Base-by-base conservation (phyloP, 148 eudicot genomes). In the Dysphania ambrosioides region DNA sequence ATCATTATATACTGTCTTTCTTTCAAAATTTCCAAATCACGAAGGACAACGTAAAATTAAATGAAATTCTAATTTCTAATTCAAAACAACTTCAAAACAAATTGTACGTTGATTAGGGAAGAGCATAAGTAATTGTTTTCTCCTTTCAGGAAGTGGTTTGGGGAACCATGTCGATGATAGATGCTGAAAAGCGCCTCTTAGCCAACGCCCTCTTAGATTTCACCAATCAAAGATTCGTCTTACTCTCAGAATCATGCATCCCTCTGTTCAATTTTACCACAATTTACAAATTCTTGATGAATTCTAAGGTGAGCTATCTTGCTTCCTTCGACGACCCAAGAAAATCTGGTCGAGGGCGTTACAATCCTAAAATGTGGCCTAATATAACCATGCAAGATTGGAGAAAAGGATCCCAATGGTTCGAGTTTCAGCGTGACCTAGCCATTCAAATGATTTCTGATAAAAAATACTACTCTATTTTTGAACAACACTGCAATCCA, bases 341-440 rank as follows among this genome's bases (percentile, higher is more conserved):
- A 30, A 77, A 71, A 21, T 4, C 34, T 0, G 92, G 86, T 0
- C 87, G 92, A 0, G 97, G 92, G 10, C 85, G 95, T 7, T 92
- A 90, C 79, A 88, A 88, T 65, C 75, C 66, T 0, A 73, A 62
- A 51, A 92, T 92, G 97, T 59, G 21, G 49, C 94, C 97, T 0
- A 47, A 38, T 8, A 64, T 90, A 71, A 82, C 84, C 61, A 23
- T 88, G 30, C 26, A 78, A 24, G 78, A 87, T 18, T 90, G 95
- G 92, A 78, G 97, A 42, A 90, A 90, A 78, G 95, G 92, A 41
- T 82, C 93, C 4, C 97, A 91, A 60, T 91, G 97, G 97, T 89
- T 91, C 35, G 87, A 85, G 31, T 53, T 81, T 29, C 67, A 78
- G 8, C 88, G 91, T 6, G 81, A 85, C 8, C 71, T 89, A 0